phyloP scores from a whole-genome alignment of 139 green algal genomes.

The Chlorella sp. region DNA sequence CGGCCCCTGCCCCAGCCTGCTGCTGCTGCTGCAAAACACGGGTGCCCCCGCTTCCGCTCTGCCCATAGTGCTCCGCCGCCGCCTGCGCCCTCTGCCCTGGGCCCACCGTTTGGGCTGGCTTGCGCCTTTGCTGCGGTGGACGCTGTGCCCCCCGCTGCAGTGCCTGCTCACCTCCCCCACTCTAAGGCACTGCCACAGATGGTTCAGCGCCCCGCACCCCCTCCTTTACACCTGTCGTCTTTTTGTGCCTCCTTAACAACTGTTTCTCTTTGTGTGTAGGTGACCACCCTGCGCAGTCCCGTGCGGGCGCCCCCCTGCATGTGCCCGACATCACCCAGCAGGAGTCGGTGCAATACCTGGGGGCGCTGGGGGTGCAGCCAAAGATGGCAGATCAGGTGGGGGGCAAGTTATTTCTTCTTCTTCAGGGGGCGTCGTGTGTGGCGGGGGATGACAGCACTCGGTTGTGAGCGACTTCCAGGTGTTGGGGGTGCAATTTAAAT shows the following conservation, averaged over 20 bases:
- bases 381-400: background rate
- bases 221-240: background rate
- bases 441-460: too few species aligned
- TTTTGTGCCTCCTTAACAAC: too few species aligned
- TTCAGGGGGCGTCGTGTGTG: too few species aligned
- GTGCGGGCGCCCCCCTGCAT: background rate
- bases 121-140: too few species aligned
- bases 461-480: too few species aligned
- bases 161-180: background rate
- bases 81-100: too few species aligned
- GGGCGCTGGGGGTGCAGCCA: conserved; percentile 10
- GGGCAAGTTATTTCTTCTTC: background rate
- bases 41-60: background rate
- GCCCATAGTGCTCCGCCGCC: background rate
- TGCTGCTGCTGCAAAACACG: background rate
- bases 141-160: background rate
- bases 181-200: background rate
- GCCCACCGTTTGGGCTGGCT: too few species aligned
- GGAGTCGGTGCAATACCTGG: conserved; percentile 27
- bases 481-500: too few species aligned
- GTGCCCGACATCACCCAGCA: conserved; percentile 28
- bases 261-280: background rate
- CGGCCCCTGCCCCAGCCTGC: background rate
- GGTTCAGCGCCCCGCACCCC: background rate
- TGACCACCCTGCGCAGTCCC: conserved; percentile 27